Base-by-base conservation (phyloP, 2,329 filamentous ascomycete genomes). In the Seiridium unicorne region DNA sequence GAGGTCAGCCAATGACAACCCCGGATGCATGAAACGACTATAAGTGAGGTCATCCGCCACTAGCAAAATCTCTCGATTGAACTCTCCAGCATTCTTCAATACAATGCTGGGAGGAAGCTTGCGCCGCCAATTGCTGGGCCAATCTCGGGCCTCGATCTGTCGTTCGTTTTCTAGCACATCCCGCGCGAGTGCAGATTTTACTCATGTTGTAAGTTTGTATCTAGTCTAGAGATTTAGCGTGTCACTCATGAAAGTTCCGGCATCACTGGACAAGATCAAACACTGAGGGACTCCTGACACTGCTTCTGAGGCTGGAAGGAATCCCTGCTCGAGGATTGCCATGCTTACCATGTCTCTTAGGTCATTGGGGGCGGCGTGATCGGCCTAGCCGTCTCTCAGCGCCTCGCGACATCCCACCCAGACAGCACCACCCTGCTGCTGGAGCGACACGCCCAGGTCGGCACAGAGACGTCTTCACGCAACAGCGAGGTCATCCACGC, bases 401-500 rank as follows among this genome's bases (percentile, higher is more conserved):
- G 88, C 63, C 83, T 97, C 32, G 87, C 92, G 58, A 84, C 86
- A 57, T 66, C 65, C 34, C 79, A 81, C 61, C 79, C 86, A 38
- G 78, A 81, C 26, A 81, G 83, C 5, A 86, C 85, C 2, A 94
- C 91, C 0, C 81, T 97, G 10, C 80, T 97, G 58, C 86, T 97
- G 1, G 93, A 97, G 76, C 87, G 90, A 34, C 91, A 97, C 79
- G 75, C 81, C 31, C 81, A 84, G 55, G 82, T 91, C 34, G 93
- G 93, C 55, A 94, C 87, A 35, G 93, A 97, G 78, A 97, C 93
- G 0, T 93, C 90, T 63, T 91, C 90, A 65, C 88, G 93, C 66
- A 97, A 97, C 79, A 94, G 90, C 70, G 93, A 98, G 83, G 94
- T 98, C 59, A 96, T 99, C 68, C 95, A 99, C 74, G 95, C 92